Base-by-base conservation (phyloP, 352 stramenopile genomes). In the Aphanomyces euteiches region DNA sequence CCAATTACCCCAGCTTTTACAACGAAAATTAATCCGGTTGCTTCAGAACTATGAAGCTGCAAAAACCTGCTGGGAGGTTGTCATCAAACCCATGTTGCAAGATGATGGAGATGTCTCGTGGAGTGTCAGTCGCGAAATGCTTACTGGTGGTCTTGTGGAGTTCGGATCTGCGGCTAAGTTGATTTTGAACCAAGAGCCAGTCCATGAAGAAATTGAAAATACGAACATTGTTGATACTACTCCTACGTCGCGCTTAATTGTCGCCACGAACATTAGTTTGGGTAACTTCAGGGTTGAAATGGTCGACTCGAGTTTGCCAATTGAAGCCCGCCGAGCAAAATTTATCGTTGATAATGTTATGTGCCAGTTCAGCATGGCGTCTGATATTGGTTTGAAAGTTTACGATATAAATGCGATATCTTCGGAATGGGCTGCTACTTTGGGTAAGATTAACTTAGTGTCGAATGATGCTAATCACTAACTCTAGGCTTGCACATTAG, bases 11-110 rank as follows among this genome's bases (percentile, higher is more conserved):
- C 7, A 54, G 12, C 50, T 74, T 10, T 34, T 89, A 19, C 84
- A 92, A 57, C 89, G 89, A 72, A 92, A 92, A 70, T 58, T 92
- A 13, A 77, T 92, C 39, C 82, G 84, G 6, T 47, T 92, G 50
- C 48, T 92, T 48, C 81, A 89, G 69, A 88, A 88, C 57, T 89
- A 88, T 56, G 81, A 89, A 48, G 82, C 82, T 0, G 84, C 84
- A 0, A 81, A 89, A 47, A 61, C 84, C 0, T 80, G 79, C 36
- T 92, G 83, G 82, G 75, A 90, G 43, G 73, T 74, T 10, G 72
- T 92, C 45, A 76, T 92, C 38, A 65, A 80, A 36, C 79, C 82
- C 13, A 53, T 66, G 36, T 34, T 74, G 8, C 13, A 15, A 38
- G 41, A 47, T 38, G 57, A 63, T n/a, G 43, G 38, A 15, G 67